Conservation (phyloP, 2,329 filamentous ascomycete genomes). For the Volutella citrinella region DNA sequence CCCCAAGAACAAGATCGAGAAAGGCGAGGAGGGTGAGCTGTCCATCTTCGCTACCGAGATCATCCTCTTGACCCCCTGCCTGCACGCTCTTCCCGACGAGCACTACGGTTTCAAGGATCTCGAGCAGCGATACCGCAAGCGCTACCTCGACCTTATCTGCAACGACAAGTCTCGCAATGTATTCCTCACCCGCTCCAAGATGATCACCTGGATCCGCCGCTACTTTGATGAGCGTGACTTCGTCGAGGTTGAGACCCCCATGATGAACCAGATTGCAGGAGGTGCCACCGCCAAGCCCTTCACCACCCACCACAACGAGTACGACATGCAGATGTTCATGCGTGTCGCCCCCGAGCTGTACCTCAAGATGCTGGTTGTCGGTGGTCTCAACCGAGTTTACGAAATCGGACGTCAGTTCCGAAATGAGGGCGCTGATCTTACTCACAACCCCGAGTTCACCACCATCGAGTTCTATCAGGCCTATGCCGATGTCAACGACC, state of each 20-base stretch:
- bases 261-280: slow-evolving; percentile 94
- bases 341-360: slow-evolving; percentile 93
- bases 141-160: slow-evolving; percentile 96
- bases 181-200: slow-evolving; percentile 81
- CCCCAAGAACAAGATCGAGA: slow-evolving; percentile 83
- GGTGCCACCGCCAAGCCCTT: slow-evolving; percentile 94
- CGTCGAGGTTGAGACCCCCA: slow-evolving; percentile 92
- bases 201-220: slow-evolving; percentile 81
- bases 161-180: slow-evolving; percentile 83
- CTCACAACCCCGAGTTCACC: slow-evolving; percentile 97
- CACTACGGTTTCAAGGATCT: slow-evolving; percentile 95
- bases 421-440: slow-evolving; percentile 72
- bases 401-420: slow-evolving; percentile 95
- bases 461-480: slow-evolving; percentile 97
- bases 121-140: slow-evolving; percentile 88
- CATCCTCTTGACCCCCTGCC: slow-evolving; percentile 80
- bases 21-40: slow-evolving; percentile 73
- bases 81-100: slow-evolving; percentile 74
- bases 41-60: slow-evolving; percentile 91
- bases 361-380: slow-evolving; percentile 94
- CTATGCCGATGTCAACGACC: slow-evolving; percentile 85
- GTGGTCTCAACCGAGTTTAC: slow-evolving; percentile 91
- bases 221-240: slow-evolving; percentile 90
- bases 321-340: slow-evolving; percentile 92
- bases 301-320: slow-evolving; percentile 92